phyloP scores from a whole-genome alignment of 2,329 filamentous ascomycete genomes.

The Monosporascus sp. region DNA sequence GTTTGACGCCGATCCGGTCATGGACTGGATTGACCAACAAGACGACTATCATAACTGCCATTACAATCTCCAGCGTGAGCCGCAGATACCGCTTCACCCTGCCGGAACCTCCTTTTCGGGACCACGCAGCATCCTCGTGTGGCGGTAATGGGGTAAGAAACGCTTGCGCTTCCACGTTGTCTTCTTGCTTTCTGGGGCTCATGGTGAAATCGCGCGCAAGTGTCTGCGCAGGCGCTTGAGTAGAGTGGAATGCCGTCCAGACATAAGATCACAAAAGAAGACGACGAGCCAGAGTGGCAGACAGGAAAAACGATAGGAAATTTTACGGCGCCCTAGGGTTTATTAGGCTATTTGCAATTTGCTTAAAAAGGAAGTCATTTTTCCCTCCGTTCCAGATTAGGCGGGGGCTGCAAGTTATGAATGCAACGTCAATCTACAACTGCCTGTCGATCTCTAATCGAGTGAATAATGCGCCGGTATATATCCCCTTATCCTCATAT shows the following conservation, averaged over 20 bases:
- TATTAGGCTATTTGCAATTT: slow-evolving; percentile 11
- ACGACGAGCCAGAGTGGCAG: neutral
- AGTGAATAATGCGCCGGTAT: too few relatives aligned
- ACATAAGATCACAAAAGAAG: neutral
- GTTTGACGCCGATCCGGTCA: slow-evolving; percentile 9
- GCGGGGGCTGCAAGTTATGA: neutral
- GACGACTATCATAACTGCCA: slow-evolving; percentile 23
- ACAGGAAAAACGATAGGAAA: neutral
- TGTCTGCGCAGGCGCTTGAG: neutral
- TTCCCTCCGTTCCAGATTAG: slow-evolving; percentile 17
- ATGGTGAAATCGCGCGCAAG: slow-evolving; percentile 7
- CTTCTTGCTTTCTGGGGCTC: slow-evolving; percentile 16
- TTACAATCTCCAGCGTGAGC: slow-evolving; percentile 23
- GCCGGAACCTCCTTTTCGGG: slow-evolving; percentile 5
- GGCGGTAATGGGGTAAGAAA: slow-evolving; percentile 17
- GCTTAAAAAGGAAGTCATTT: slow-evolving; percentile 13
- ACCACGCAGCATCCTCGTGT: slow-evolving; percentile 11
- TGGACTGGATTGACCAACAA: slow-evolving; percentile 17
- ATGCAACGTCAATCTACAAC: too few relatives aligned
- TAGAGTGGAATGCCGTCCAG: neutral
- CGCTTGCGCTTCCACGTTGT: slow-evolving; percentile 25
- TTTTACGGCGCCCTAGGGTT: neutral
- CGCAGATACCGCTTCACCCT: slow-evolving; percentile 19
- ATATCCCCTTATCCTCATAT: too few relatives aligned
- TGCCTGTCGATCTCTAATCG: too few relatives aligned